Conservation (phyloP, 257 asterid genomes). For the Lycium barbarum region DNA sequence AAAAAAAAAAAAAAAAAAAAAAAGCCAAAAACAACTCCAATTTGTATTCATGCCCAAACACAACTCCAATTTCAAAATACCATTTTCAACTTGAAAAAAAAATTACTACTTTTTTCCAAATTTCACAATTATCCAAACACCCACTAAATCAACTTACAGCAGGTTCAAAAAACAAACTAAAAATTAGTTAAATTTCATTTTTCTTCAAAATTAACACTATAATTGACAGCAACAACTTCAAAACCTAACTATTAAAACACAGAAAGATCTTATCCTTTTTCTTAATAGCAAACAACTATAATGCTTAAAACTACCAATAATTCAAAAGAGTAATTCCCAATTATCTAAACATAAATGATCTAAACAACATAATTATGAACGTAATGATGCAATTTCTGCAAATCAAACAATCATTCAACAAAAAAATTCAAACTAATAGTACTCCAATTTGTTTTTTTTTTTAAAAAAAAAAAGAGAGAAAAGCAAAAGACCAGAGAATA, state of each 20-base stretch:
- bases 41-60: no score
- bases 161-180: background rate
- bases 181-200: background rate
- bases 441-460: background rate
- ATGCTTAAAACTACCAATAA: conserved; percentile 11
- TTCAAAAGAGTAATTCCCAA: background rate
- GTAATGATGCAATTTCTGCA: background rate
- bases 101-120: no score
- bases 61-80: no score
- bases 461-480: background rate
- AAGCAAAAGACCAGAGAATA: background rate
- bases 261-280: background rate
- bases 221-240: background rate
- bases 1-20: no score
- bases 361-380: background rate
- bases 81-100: no score
- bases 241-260: background rate
- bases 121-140: no score
- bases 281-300: background rate
- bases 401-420: background rate
- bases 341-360: background rate
- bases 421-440: background rate
- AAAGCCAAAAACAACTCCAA: no score
- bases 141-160: background rate
- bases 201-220: background rate